Evolutionary conservation across 176 grass and related monocot species (phyloP).

Genomic region (Avena eriantha): DNA sequence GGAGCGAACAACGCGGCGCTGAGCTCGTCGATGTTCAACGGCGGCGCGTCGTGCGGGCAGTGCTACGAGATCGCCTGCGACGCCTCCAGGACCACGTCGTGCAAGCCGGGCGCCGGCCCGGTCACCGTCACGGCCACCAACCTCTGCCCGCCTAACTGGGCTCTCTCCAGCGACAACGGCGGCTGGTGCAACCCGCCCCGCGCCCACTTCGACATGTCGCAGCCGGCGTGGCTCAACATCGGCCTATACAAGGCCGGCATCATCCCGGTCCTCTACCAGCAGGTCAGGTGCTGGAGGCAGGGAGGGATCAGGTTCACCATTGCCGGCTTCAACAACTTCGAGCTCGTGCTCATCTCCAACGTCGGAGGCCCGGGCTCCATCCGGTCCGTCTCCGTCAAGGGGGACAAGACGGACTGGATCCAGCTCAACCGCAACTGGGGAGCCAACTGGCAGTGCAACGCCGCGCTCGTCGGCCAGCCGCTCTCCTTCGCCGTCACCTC

Average conservation of each 20-base stretch:
- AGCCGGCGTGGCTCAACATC: conserved; percentile 49
- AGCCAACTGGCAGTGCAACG: conserved; percentile 58
- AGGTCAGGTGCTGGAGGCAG: conserved; percentile 48
- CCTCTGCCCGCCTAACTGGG: conserved; percentile 50
- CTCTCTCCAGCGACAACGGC: conserved; percentile 49
- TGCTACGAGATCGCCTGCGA: conserved; percentile 76
- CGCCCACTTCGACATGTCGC: conserved; percentile 70
- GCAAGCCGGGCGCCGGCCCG: conserved; percentile 8
- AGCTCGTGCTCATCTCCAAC: conserved; percentile 52
- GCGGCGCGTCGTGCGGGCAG: conserved; percentile 70
- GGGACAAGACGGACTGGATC: conserved; percentile 52
- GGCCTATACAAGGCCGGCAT: conserved; percentile 41
- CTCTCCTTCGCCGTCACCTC: conserved; percentile 61
- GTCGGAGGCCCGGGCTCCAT: conserved; percentile 59
- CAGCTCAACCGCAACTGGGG: conserved; percentile 61
- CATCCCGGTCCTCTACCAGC: conserved; percentile 47
- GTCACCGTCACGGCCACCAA: conserved; percentile 56
- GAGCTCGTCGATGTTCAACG: conserved; percentile 67
- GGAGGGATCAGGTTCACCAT: conserved; percentile 51
- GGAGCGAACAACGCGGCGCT: conserved; percentile 73
- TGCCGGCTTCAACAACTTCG: conserved; percentile 51
- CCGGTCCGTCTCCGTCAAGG: conserved; percentile 54
- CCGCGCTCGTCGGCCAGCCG: conserved; percentile 42
- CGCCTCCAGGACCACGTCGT: not conserved
- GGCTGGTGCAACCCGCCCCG: conserved; percentile 91